phyloP scores from a whole-genome alignment of 495 filamentous ascomycete species.

The Evernia prunastri region DNA sequence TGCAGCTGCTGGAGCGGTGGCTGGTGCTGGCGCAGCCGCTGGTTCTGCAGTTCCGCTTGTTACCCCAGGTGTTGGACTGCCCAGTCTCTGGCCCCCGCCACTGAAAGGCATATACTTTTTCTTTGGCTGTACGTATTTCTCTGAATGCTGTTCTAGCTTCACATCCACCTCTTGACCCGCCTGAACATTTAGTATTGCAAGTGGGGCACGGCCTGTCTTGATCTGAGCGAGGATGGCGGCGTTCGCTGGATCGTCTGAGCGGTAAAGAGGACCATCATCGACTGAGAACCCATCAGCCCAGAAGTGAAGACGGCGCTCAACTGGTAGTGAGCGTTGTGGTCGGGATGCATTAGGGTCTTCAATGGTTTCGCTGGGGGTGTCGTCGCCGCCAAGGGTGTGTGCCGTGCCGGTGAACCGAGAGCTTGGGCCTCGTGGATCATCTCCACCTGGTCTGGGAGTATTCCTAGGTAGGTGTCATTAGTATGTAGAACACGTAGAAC shows the following conservation, averaged over 20 bases:
- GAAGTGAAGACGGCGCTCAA: constrained; percentile 71
- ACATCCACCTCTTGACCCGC: constrained; percentile 85
- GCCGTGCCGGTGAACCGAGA: constrained; percentile 73
- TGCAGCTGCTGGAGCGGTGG: constrained; percentile 30
- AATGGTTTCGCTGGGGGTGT: constrained; percentile 66
- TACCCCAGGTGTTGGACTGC: constrained; percentile 75
- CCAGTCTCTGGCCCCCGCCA: constrained; percentile 78
- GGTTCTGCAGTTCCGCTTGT: constrained; percentile 37
- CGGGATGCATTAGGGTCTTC: constrained; percentile 51
- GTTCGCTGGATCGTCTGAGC: constrained; percentile 84
- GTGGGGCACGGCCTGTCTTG: constrained; percentile 75
- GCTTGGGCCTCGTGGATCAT: constrained; percentile 46
- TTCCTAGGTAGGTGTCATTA: constrained; percentile 40
- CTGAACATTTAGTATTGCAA: constrained; percentile 82
- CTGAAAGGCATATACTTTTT: constrained; percentile 82
- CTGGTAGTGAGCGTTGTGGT: constrained; percentile 42
- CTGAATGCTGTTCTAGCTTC: constrained; percentile 76
- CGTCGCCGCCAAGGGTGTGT: constrained; percentile 85
- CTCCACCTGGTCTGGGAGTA: constrained; percentile 49
- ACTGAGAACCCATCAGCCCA: constrained; percentile 94
- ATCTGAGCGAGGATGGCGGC: constrained; percentile 76
- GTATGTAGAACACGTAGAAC: not conserved
- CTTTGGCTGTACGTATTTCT: constrained; percentile 75
- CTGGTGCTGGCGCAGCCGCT: constrained; percentile 32
- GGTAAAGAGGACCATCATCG: constrained; percentile 85